Conservation (phyloP, 1,284 basidiomycete species). For the Ceratobasidium sp. region DNA sequence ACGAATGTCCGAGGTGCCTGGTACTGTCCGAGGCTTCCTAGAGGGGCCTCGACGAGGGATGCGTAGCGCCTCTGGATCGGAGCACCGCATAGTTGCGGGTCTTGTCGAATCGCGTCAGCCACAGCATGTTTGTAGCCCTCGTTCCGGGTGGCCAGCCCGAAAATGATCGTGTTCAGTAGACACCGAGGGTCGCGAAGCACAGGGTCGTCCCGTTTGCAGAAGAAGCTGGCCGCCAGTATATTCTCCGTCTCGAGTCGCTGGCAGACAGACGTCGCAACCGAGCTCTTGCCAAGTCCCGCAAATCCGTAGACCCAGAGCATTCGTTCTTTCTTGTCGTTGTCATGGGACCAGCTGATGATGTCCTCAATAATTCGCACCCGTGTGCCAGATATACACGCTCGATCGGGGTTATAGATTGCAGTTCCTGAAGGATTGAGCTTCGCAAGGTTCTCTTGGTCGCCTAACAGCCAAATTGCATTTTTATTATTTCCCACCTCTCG, state of each 20-base stretch:
- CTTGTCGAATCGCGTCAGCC: not conserved
- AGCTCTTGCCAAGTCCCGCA: conserved; percentile 27
- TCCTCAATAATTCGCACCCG: not conserved
- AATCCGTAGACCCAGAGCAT: conserved; percentile 20
- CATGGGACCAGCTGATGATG: not conserved
- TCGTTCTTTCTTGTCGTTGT: not conserved
- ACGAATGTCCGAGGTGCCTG: not conserved
- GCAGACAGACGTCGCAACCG: conserved; percentile 5
- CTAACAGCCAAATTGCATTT: not conserved
- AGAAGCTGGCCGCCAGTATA: not conserved
- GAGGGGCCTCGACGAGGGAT: not conserved
- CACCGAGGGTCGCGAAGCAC: not conserved
- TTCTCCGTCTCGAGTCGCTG: not conserved
- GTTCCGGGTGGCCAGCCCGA: not conserved
- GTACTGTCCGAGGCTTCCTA: not conserved
- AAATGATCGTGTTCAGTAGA: not conserved
- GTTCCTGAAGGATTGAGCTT: not conserved
- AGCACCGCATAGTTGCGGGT: not conserved
- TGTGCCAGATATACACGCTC: not conserved
- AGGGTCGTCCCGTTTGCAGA: conserved; percentile 32
- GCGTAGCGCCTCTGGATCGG: not conserved
- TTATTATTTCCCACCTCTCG: too few relatives aligned
- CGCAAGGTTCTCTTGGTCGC: not conserved
- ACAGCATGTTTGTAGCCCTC: not conserved
- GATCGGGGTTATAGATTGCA: not conserved